Conservation (phyloP, 257 asterid species). For the Ajuga chamaepitys region DNA sequence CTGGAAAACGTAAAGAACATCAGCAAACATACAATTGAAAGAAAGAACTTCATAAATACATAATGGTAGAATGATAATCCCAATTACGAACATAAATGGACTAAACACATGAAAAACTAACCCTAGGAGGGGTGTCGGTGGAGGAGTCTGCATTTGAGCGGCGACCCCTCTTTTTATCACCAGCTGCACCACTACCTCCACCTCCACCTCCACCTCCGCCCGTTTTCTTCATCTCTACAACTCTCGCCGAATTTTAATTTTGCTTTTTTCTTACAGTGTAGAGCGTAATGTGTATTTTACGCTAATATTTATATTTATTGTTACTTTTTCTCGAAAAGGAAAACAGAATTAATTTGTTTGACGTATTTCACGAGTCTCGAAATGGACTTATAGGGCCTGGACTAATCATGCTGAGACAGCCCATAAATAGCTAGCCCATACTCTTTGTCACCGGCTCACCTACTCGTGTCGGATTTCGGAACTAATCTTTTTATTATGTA, state of each 20-base stretch:
- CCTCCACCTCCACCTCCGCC: conserved; percentile 53
- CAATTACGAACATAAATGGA: conserved; percentile 3
- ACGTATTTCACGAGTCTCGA: neutral
- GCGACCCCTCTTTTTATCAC: conserved; percentile 70
- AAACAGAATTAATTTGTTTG: neutral
- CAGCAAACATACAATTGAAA: conserved; percentile 1
- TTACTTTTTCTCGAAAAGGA: neutral
- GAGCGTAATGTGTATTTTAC: neutral
- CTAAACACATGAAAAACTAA: conserved; percentile 15
- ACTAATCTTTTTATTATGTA: too few relatives aligned
- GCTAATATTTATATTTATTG: neutral
- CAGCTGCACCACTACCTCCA: conserved; percentile 38
- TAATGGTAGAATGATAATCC: conserved; percentile 13
- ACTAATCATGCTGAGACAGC: too few relatives aligned
- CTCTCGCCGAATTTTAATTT: conserved; percentile 7
- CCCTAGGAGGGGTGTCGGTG: conserved; percentile 61
- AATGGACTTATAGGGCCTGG: neutral
- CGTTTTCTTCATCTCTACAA: conserved; percentile 54
- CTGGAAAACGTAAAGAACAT: neutral
- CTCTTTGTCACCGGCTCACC: too few relatives aligned
- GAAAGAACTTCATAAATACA: neutral
- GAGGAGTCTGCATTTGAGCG: conserved; percentile 49
- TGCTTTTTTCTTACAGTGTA: neutral
- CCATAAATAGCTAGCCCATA: too few relatives aligned
- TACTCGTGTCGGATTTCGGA: too few relatives aligned